Percentiles rank a stretch among this genome's conserved stretches.
These are phyloP conservation scores for Xylariaceae sp. DNA, from an alignment of 2,329 filamentous ascomycete species.

Conservation along the genomic window DNA sequence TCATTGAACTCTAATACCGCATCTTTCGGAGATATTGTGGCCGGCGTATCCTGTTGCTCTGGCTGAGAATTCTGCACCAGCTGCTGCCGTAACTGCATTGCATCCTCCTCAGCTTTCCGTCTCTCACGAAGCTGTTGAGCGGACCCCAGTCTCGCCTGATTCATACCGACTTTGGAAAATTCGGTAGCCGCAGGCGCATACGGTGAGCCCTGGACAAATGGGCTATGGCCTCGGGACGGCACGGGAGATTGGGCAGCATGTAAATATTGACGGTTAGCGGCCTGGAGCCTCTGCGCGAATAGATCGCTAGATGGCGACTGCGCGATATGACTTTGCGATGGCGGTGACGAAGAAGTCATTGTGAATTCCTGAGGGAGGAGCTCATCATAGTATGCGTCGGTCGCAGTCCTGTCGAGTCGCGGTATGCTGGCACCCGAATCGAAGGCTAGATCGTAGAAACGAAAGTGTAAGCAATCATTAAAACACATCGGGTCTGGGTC, in stretches of 20 bases:
- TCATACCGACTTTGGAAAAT: slow-evolving; percentile 39
- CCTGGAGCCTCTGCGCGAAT: slow-evolving; percentile 72
- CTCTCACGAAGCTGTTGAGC: slow-evolving; percentile 59
- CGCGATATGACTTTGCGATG: slow-evolving; percentile 42
- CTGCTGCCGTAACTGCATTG: slow-evolving; percentile 42
- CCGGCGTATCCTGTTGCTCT: slow-evolving; percentile 52
- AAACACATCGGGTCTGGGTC: slow-evolving; percentile 32
- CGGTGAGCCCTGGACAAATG: slow-evolving; percentile 71
- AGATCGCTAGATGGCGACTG: slow-evolving; percentile 55
- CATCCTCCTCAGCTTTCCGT: slow-evolving; percentile 57
- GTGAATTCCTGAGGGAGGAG: slow-evolving; percentile 70
- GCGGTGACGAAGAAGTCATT: slow-evolving; percentile 53
- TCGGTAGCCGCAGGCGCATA: slow-evolving; percentile 47
- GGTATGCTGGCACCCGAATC: slow-evolving; percentile 48
- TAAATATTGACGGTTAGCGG: slow-evolving; percentile 70
- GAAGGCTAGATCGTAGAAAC: slow-evolving; percentile 55
- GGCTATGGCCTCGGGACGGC: slow-evolving; percentile 66
- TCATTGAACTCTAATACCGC: slow-evolving; percentile 82
- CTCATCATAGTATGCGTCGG: slow-evolving; percentile 79
- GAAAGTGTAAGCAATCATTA: slow-evolving; percentile 64
- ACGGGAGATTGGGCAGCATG: slow-evolving; percentile 52
- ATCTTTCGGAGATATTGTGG: slow-evolving; percentile 94
- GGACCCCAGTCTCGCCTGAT: slow-evolving; percentile 45
- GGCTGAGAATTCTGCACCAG: slow-evolving; percentile 37
- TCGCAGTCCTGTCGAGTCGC: slow-evolving; percentile 81